Conservation (phyloP, 306 rosid genomes). For the Quercus dentata region DNA sequence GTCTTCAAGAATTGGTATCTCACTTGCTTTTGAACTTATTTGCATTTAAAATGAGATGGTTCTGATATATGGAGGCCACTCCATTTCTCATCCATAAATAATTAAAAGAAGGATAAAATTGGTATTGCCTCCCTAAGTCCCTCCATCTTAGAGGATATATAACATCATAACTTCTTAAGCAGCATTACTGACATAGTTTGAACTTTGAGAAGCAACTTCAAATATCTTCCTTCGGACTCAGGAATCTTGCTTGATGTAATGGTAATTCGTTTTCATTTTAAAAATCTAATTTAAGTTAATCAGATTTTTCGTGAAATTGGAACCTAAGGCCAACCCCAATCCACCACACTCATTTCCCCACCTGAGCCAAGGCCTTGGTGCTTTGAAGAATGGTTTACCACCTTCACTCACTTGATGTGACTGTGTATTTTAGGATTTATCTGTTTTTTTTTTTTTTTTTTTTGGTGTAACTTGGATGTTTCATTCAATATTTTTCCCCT, state of each 20-base stretch:
- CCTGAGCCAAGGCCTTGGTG: no score
- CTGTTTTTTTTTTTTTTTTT: neutral
- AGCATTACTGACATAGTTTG: neutral
- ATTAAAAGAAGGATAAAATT: no score
- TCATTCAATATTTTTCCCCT: no score
- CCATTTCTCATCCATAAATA: no score
- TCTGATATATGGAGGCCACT: no score
- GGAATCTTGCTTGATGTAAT: neutral
- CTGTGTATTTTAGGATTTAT: neutral
- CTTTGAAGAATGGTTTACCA: neutral
- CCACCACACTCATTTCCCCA: no score
- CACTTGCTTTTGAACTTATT: neutral
- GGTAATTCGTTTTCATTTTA: neutral
- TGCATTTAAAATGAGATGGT: no score
- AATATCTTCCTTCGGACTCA: neutral
- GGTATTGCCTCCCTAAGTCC: no score
- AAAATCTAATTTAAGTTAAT: neutral
- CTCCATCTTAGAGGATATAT: neutral
- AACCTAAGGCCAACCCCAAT: neutral
- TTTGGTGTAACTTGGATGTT: no score
- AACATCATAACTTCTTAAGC: neutral
- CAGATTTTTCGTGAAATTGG: neutral
- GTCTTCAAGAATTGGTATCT: neutral
- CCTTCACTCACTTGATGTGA: neutral
- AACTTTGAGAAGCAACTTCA: neutral